Percentiles rank a stretch among this genome's conserved stretches.
These are phyloP conservation scores for Schwanniomyces sp. DNA, from an alignment of 805 yeast genomes.

Conservation along the genomic window DNA sequence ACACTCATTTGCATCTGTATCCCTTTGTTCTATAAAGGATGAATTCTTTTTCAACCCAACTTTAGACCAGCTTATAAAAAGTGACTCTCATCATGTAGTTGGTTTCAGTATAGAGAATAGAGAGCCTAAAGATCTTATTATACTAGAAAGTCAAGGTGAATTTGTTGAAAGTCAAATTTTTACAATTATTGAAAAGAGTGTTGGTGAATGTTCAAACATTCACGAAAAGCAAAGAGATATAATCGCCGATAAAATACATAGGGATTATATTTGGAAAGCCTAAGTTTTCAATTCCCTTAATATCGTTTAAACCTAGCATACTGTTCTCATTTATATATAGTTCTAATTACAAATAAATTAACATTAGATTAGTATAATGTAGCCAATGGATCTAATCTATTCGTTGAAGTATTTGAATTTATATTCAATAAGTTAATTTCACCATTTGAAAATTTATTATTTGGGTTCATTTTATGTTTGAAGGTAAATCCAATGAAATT, in stretches of 20 bases:
- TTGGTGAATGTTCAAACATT: conserved; percentile 42
- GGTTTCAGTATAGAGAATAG: conserved; percentile 58
- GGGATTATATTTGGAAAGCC: conserved; percentile 60
- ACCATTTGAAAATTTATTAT: conserved; percentile 42
- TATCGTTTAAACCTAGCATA: background rate
- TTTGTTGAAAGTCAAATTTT: conserved; percentile 60
- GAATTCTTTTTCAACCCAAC: conserved; percentile 46
- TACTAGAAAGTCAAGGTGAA: conserved; percentile 70
- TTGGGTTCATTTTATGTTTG: conserved; percentile 72
- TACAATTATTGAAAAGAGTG: conserved; percentile 52
- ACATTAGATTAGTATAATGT: conserved; percentile 32
- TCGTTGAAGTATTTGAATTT: conserved; percentile 5
- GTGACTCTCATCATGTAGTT: conserved; percentile 64
- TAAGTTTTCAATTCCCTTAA: background rate
- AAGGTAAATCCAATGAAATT: conserved; percentile 95
- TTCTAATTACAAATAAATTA: background rate
- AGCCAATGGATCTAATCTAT: conserved; percentile 42
- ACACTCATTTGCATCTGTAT: conserved; percentile 59
- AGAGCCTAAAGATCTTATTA: conserved; percentile 54
- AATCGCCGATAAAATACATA: conserved; percentile 46
- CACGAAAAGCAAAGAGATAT: conserved; percentile 46
- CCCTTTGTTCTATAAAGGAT: conserved; percentile 38
- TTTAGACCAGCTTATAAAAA: conserved; percentile 36
- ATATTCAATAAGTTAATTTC: conserved; percentile 36
- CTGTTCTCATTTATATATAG: background rate